Evolutionary conservation across 306 rosid species (phyloP).

Genomic region (Sesbania bispinosa): DNA sequence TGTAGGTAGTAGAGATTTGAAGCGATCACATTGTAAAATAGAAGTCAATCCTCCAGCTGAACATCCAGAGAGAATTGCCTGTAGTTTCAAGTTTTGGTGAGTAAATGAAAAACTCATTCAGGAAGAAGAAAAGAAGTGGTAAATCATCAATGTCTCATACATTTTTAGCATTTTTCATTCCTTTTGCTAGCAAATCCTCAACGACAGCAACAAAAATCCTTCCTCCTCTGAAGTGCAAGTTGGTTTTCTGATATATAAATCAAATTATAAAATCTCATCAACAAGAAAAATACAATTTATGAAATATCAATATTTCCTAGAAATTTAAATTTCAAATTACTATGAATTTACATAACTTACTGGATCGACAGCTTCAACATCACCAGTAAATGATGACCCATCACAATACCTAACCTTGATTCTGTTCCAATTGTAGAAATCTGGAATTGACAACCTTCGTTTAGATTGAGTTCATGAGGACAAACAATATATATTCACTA

Average conservation of each 20-base stretch:
- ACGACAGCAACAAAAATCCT: constrained; percentile 61
- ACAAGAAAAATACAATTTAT: not conserved
- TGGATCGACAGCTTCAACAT: constrained; percentile 63
- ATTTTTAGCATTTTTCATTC: constrained; percentile 78
- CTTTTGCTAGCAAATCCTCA: constrained; percentile 69
- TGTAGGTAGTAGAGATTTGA: constrained; percentile 50
- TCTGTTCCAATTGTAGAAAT: constrained; percentile 82
- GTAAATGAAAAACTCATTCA: not conserved
- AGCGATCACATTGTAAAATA: constrained; percentile 74
- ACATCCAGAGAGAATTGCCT: constrained; percentile 91
- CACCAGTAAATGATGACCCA: constrained; percentile 89
- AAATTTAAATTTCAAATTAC: not conserved
- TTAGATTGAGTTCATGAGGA: not conserved
- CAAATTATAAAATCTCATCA: constrained; percentile 7
- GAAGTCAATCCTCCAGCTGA: constrained; percentile 89
- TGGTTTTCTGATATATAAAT: constrained; percentile 46
- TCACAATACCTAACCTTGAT: constrained; percentile 88
- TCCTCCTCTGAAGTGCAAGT: constrained; percentile 86
- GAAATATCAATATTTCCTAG: not conserved
- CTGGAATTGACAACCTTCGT: constrained; percentile 31
- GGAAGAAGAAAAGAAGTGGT: not conserved
- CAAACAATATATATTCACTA: not conserved
- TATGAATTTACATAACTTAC: constrained; percentile 46
- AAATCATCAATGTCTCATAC: constrained; percentile 31
- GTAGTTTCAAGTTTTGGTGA: constrained; percentile 18